phyloP scores from a whole-genome alignment of 2,329 filamentous ascomycete genomes.

The Fusarium sp. region DNA sequence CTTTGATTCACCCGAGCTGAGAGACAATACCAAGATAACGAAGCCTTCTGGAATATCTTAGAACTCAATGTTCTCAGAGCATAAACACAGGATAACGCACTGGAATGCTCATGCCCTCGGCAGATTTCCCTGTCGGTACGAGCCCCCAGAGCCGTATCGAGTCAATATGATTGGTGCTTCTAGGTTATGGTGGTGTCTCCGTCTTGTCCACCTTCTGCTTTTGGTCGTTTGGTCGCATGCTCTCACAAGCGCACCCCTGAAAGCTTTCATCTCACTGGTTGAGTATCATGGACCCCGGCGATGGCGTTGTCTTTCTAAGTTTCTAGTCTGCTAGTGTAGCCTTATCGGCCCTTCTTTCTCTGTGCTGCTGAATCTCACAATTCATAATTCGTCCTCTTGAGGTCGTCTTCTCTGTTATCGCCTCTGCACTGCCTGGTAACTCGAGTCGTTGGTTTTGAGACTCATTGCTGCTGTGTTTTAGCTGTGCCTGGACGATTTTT shows the following conservation, averaged over 20 bases:
- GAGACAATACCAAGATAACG: conserved; percentile 25
- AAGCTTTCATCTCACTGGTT: conserved; percentile 41
- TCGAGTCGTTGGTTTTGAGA: background rate
- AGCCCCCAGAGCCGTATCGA: conserved; percentile 40
- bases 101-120: conserved; percentile 40
- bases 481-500: conserved; percentile 16
- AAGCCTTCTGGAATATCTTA: conserved; percentile 45
- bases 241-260: conserved; percentile 43
- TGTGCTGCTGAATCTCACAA: conserved; percentile 26
- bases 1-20: conserved; percentile 3
- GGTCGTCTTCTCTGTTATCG: conserved; percentile 4
- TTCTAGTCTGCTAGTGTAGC: conserved; percentile 21
- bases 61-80: background rate
- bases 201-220: conserved; percentile 50
- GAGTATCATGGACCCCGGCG: conserved; percentile 24
- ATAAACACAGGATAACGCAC: conserved; percentile 1
- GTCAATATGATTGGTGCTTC: conserved; percentile 45
- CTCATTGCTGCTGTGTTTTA: background rate
- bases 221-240: conserved; percentile 47
- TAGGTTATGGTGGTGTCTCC: conserved; percentile 44
- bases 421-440: conserved; percentile 20
- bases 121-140: conserved; percentile 39
- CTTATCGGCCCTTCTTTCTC: conserved; percentile 41
- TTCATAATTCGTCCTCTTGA: conserved; percentile 17
- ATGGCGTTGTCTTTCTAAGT: conserved; percentile 33